Evolutionary conservation across 495 filamentous ascomycete species (phyloP), one percentile per base, ranked within the genome.

Genomic region (Schizothecium vesticola): DNA sequence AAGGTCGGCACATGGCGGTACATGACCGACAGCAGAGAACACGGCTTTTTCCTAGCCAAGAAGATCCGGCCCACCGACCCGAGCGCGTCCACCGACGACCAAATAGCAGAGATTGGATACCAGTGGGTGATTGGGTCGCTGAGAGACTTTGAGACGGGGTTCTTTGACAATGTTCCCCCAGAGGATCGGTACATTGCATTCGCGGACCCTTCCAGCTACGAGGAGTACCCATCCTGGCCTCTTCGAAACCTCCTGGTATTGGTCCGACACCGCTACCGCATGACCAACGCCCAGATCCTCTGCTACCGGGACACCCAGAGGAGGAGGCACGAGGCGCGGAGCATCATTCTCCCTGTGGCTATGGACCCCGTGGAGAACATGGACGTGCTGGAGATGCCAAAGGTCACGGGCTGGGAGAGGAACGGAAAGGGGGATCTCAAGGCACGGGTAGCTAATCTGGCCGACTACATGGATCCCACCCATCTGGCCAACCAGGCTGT

Each of bases 371-470:
- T 80, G 26, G 80, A 77, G 24, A 75, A 73, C 11, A 75, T 82
- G 67, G 69, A 74, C 67, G 68, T 78, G 69, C 70, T 71, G 6
- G 77, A 83, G 55, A 84, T 96, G 83, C 95, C 95, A 19, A 96
- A 93, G 75, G 88, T 94, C 16, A 96, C 92, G 7, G 95, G 95
- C 36, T 99, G 95, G 95, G 95, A 99, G 77, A 89, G 94, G 33
- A 92, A 93, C 69, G 84, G 82, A 12, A 81, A 82, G 26, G 89
- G 90, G 23, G 96, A 95, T 73, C 76, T 97, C 57, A 84, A 84
- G n/a, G 86, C 89, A 25, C 87, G 90, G 67, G 82, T 88, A 11
- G 91, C 92, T 22, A 91, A 94, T 74, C 83, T 99, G 1, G 89
- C 90, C 21, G 92, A 93, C 71, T 93, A 96, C 64, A 93, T 98